phyloP scores from a whole-genome alignment of 163 green algal species.

The Chlamydomonas reinhardtii region DNA sequence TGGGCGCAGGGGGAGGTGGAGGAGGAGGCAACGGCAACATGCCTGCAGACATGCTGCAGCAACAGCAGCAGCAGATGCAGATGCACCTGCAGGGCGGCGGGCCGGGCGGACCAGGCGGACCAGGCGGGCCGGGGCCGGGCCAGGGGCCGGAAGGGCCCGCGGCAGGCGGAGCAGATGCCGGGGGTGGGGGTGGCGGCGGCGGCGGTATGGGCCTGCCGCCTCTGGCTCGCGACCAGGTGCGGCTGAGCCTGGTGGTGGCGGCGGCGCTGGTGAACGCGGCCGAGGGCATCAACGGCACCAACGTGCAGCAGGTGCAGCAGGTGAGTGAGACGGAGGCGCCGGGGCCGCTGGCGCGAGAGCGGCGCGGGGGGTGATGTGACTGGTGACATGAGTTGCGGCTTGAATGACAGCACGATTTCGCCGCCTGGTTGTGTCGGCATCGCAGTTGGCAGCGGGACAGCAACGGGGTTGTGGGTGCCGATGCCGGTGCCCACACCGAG shows the following conservation, averaged over 20 bases:
- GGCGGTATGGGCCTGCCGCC: conserved; percentile 6
- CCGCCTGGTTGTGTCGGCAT: no score
- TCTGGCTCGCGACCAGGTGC: conserved; percentile 18
- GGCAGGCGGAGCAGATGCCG: neutral
- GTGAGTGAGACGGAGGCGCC: neutral
- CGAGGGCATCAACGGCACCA: conserved; percentile 45
- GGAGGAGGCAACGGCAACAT: neutral
- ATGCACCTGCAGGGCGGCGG: neutral
- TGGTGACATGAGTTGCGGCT: no score
- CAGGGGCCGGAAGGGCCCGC: no score
- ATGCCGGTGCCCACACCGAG: no score
- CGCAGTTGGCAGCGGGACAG: no score
- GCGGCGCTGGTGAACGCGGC: conserved; percentile 27
- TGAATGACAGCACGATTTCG: no score
- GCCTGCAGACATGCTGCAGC: neutral
- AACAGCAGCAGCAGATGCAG: conserved; percentile 7
- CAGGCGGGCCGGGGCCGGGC: no score
- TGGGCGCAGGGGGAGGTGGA: no score
- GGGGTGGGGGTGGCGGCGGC: neutral
- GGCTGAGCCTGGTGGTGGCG: conserved; percentile 27
- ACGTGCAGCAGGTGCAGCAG: conserved; percentile 44
- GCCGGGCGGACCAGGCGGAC: no score
- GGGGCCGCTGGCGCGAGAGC: neutral
- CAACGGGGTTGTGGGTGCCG: no score
- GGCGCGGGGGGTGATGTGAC: neutral